Evolutionary conservation across 2,329 filamentous ascomycete species (phyloP).

Genomic region (Colletotrichum camelliae): DNA sequence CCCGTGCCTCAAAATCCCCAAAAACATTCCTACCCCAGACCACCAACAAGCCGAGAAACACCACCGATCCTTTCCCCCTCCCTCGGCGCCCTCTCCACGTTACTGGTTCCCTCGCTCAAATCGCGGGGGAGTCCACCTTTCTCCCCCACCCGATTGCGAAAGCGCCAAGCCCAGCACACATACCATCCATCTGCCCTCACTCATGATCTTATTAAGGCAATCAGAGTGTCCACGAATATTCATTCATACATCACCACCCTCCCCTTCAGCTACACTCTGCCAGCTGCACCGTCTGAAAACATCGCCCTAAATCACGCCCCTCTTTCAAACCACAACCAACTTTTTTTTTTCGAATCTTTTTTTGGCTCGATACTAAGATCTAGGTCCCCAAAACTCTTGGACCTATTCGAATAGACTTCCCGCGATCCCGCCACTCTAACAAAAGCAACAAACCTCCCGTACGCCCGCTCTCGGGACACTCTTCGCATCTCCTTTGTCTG

Average conservation of each 20-base stretch:
- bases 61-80: neutral
- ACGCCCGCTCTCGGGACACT: neutral
- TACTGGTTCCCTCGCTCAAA: neutral
- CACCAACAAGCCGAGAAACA: neutral
- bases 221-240: neutral
- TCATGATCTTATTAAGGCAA: neutral
- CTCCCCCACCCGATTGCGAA: constrained; percentile 1
- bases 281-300: accelerated
- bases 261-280: accelerated
- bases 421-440: neutral
- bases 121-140: neutral
- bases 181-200: neutral
- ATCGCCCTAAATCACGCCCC: neutral
- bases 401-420: constrained; percentile 4
- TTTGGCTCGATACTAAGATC: neutral
- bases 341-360: neutral
- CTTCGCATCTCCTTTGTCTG: neutral
- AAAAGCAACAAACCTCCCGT: neutral
- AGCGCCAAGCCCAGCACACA: neutral
- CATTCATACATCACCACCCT: neutral
- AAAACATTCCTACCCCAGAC: neutral
- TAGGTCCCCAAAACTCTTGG: neutral
- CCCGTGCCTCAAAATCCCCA: neutral
- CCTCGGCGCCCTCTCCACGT: neutral
- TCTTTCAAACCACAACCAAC: neutral